Percentiles rank a stretch among this genome's conserved stretches.
Evolutionary conservation across 148 eudicot species (phyloP).

Genomic region (Simmondsia chinensis): DNA sequence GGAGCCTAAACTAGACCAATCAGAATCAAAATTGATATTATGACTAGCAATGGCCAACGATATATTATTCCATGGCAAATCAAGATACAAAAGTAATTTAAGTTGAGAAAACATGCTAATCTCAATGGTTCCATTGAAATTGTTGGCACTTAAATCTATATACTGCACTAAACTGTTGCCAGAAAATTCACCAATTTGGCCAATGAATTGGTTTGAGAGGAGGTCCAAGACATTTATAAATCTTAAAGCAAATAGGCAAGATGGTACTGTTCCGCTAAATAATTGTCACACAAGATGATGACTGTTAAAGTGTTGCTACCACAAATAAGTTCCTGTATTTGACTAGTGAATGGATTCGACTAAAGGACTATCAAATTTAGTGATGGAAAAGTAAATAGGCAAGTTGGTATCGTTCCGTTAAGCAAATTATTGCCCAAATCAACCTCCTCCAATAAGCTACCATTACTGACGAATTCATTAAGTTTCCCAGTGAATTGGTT

Average conservation of each 20-base stretch:
- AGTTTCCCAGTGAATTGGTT: slow-evolving; percentile 7
- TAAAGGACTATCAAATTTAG: slow-evolving; percentile 1
- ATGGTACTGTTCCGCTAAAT: too few species aligned
- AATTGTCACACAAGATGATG: too few species aligned
- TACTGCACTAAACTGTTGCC: too few species aligned
- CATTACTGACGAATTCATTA: background rate
- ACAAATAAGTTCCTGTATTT: too few species aligned
- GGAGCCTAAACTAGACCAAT: background rate
- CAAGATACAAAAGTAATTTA: background rate
- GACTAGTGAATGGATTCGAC: too few species aligned
- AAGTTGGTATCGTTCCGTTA: slow-evolving; percentile 8
- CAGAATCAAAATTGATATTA: background rate
- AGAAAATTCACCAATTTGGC: too few species aligned
- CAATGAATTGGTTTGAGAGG: too few species aligned
- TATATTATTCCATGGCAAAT: slow-evolving; percentile 10
- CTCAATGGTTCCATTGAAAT: slow-evolving; percentile 14
- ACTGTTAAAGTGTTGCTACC: too few species aligned
- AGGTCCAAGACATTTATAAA: too few species aligned
- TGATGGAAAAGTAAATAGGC: too few species aligned
- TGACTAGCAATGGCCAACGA: background rate
- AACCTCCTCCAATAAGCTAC: background rate
- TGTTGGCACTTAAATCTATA: slow-evolving; percentile 5
- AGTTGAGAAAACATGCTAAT: slow-evolving; percentile 6
- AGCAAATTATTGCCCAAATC: background rate
- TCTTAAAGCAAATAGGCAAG: too few species aligned